Percentiles rank a stretch among this genome's conserved stretches.
Conservation (phyloP, 805 yeast species). For the Candida ipomoeae region DNA sequence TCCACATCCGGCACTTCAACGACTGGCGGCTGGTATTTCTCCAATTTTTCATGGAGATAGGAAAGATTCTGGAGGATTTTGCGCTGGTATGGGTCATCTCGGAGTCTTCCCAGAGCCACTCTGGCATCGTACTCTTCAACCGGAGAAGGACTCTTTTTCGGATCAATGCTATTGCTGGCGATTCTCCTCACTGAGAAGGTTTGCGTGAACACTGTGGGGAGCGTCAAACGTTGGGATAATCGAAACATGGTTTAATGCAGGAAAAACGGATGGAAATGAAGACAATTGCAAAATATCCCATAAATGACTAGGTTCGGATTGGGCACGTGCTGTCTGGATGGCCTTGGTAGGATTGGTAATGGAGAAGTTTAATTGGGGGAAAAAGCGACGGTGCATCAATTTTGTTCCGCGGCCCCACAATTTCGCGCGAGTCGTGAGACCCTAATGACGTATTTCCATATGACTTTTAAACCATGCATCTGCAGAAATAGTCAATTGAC, state of each 20-base stretch:
- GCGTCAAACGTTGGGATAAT: neutral
- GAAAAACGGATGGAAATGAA: neutral
- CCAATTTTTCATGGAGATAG: constrained; percentile 51
- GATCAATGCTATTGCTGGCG: constrained; percentile 3
- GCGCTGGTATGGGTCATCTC: constrained; percentile 79
- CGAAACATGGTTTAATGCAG: neutral
- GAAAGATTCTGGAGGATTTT: constrained; percentile 62
- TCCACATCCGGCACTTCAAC: constrained; percentile 51
- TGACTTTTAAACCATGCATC: neutral
- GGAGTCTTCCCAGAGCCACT: constrained; percentile 47
- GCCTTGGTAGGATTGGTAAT: constrained; percentile 1
- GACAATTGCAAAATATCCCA: neutral
- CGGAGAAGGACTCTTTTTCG: constrained; percentile 30
- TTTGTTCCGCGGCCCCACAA: constrained; percentile 5
- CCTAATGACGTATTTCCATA: constrained; percentile 1
- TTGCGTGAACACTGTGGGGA: neutral
- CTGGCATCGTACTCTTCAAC: constrained; percentile 47
- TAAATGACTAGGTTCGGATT: neutral
- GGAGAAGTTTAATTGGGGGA: constrained; percentile 1
- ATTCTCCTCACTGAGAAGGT: neutral
- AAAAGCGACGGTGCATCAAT: neutral
- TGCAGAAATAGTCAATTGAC: no score
- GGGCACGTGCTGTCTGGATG: neutral
- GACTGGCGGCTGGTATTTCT: constrained; percentile 57
- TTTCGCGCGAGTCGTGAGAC: constrained; percentile 1